Conservation (phyloP, 1,284 basidiomycete species). For the Ceratobasidium theobromae region DNA sequence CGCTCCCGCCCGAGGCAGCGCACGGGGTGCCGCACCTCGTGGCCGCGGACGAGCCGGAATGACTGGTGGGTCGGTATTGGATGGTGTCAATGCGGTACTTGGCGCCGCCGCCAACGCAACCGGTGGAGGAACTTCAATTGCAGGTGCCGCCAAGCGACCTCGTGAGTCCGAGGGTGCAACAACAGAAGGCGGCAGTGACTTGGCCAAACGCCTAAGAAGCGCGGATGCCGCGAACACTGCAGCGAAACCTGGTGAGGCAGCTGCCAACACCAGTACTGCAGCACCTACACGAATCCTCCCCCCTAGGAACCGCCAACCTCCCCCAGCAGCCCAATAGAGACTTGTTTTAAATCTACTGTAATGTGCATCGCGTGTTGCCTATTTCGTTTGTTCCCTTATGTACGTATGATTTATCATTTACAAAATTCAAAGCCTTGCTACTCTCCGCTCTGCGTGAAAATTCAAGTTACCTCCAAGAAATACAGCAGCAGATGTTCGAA, state of each 20-base stretch:
- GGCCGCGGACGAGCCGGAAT: constrained; percentile 26
- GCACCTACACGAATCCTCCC: constrained; percentile 14
- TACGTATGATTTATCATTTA: constrained; percentile 4
- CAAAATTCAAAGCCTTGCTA: background rate
- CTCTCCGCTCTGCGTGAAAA: background rate
- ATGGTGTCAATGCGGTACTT: constrained; percentile 24
- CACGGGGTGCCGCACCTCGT: constrained; percentile 14
- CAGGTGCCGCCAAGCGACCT: constrained; percentile 34
- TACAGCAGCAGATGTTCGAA: background rate
- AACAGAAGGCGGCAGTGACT: constrained; percentile 1
- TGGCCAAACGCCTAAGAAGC: constrained; percentile 20
- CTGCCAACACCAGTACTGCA: background rate
- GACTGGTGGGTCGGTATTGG: constrained; percentile 26
- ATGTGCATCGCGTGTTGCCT: background rate
- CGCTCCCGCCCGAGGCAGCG: constrained; percentile 3
- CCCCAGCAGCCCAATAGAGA: background rate
- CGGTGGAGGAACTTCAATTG: constrained; percentile 30
- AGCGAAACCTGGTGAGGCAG: constrained; percentile 1
- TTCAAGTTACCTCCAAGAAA: background rate
- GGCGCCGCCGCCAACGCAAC: constrained; percentile 1
- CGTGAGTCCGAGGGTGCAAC: constrained; percentile 10
- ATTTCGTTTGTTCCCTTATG: background rate
- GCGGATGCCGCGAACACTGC: constrained; percentile 5
- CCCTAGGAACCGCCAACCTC: constrained; percentile 14
- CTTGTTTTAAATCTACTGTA: background rate